A percentile compares a stretch with the other conserved stretches of the same genome.
phyloP scores from a whole-genome alignment of 2,329 filamentous ascomycete genomes.

The Arachnomyces sp. region DNA sequence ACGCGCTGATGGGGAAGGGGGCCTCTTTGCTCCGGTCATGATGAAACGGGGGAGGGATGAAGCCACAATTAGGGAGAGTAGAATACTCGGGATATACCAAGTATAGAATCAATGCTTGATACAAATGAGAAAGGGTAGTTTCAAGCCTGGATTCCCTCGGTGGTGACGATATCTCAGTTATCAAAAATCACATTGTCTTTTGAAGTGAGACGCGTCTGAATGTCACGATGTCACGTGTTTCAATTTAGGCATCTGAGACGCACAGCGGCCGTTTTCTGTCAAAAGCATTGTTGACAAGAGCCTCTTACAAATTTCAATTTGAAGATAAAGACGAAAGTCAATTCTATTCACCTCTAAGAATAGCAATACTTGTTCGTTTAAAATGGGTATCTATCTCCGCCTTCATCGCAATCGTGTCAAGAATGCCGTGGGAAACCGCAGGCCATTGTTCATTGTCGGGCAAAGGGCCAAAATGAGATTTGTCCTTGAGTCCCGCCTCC shows the following conservation, averaged over 20 bases:
- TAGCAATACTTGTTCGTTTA: not conserved
- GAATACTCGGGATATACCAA: slow-evolving; percentile 9
- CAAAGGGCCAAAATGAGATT: too few species aligned
- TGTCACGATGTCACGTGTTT: slow-evolving; percentile 34
- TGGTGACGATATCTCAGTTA: too few species aligned
- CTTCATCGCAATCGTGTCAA: slow-evolving; percentile 11
- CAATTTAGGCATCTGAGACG: not conserved
- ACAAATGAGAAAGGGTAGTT: too few species aligned
- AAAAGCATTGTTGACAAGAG: not conserved
- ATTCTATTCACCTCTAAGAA: slow-evolving; percentile 1
- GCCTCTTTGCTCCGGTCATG: slow-evolving; percentile 29
- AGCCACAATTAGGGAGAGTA: slow-evolving; percentile 7
- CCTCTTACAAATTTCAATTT: not conserved
- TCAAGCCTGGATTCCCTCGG: too few species aligned
- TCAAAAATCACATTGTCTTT: too few species aligned
- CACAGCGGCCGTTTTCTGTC: not conserved
- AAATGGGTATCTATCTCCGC: slow-evolving; percentile 9
- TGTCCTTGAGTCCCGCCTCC: too few species aligned
- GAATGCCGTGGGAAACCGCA: slow-evolving; percentile 1
- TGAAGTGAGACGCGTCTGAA: not conserved
- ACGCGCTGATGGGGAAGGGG: slow-evolving; percentile 28
- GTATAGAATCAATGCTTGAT: too few species aligned
- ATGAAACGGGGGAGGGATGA: slow-evolving; percentile 10
- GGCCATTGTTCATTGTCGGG: slow-evolving; percentile 2
- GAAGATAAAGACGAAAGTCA: too few species aligned